Conservation (phyloP, 1,284 basidiomycete species). For the Ganoderma lingzhi region DNA sequence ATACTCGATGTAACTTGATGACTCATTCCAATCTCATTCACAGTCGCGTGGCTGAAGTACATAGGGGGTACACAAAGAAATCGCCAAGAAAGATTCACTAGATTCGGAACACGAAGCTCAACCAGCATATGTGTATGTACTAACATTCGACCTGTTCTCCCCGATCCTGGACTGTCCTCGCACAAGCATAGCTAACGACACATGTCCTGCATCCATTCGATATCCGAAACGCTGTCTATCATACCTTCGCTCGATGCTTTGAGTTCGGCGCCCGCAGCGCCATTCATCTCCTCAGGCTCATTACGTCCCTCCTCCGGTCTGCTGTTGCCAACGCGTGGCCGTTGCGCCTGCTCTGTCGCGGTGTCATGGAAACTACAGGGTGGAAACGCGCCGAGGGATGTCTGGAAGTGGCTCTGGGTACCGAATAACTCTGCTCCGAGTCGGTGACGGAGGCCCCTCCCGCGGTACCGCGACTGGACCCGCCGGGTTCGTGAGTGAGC, state of each 20-base stretch:
- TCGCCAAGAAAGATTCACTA: neutral
- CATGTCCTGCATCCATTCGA: too few species aligned
- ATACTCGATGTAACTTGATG: neutral
- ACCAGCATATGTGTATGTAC: neutral
- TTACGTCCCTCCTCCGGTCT: too few species aligned
- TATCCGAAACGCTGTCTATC: neutral
- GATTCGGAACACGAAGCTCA: neutral
- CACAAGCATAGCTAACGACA: neutral
- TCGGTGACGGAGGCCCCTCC: neutral
- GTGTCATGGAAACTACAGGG: neutral
- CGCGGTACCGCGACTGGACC: neutral
- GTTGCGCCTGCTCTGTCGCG: neutral
- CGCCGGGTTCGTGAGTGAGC: neutral
- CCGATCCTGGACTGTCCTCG: neutral
- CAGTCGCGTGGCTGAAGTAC: neutral
- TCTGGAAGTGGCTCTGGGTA: neutral
- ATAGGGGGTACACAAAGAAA: neutral
- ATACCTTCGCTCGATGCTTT: too few species aligned
- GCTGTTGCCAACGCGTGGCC: neutral
- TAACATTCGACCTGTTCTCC: neutral
- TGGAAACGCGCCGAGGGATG: neutral
- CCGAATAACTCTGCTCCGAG: neutral
- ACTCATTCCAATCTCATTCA: neutral
- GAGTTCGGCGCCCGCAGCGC: too few species aligned
- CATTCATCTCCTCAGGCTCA: too few species aligned